These are phyloP conservation scores for Yamadazyma diospyri DNA, from an alignment of 1,139 yeast species.

Conservation along the genomic window DNA sequence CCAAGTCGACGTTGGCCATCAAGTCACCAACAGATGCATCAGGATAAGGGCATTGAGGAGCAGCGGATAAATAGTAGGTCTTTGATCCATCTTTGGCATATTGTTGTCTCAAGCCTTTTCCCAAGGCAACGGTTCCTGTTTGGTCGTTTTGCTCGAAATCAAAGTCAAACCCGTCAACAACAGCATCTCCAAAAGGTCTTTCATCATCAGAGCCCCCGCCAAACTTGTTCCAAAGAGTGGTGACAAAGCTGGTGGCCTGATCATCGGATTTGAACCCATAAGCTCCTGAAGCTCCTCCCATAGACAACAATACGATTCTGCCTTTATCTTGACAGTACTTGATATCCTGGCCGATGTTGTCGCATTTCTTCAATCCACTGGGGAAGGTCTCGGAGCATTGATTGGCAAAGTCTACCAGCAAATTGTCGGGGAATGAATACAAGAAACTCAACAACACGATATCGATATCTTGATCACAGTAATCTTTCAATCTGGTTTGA, in stretches of 20 bases:
- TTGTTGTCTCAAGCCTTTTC: slow-evolving; percentile 53
- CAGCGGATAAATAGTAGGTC: slow-evolving; percentile 78
- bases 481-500: slow-evolving; percentile 60
- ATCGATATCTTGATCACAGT: slow-evolving; percentile 73
- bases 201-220: slow-evolving; percentile 65
- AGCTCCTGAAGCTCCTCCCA: slow-evolving; percentile 84
- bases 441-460: slow-evolving; percentile 72
- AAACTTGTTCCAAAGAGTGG: slow-evolving; percentile 76
- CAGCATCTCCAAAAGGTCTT: slow-evolving; percentile 71
- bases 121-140: slow-evolving; percentile 61
- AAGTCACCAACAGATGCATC: slow-evolving; percentile 79
- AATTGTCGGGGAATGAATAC: slow-evolving; percentile 50
- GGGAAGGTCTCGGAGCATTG: slow-evolving; percentile 54
- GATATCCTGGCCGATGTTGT: slow-evolving; percentile 70
- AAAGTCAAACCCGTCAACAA: slow-evolving; percentile 46
- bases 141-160: slow-evolving; percentile 43
- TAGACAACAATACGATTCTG: slow-evolving; percentile 70
- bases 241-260: slow-evolving; percentile 68
- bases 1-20: slow-evolving; percentile 59
- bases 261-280: slow-evolving; percentile 68
- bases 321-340: slow-evolving; percentile 79
- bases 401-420: slow-evolving; percentile 62
- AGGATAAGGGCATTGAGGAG: slow-evolving; percentile 95
- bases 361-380: slow-evolving; percentile 58
- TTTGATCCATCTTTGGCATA: slow-evolving; percentile 54